phyloP scores from a whole-genome alignment of 192 early-diverging fungal species.

The Backusella australiensis region DNA sequence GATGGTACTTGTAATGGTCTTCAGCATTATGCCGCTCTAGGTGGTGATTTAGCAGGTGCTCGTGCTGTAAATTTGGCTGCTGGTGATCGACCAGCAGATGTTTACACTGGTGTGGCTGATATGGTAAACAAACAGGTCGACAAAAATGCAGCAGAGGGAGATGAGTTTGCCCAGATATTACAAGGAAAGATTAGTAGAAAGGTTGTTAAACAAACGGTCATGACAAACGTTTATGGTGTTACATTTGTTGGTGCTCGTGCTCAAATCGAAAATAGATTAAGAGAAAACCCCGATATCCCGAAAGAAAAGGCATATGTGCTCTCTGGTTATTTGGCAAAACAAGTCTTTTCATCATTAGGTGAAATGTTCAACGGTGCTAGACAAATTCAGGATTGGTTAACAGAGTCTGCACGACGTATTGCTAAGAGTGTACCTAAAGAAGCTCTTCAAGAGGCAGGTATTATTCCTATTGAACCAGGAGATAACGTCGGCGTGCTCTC shows the following conservation, averaged over 20 bases:
- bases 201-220: conserved; percentile 98
- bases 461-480: conserved; percentile 18
- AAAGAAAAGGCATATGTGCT: conserved; percentile 61
- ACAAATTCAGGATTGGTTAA: conserved; percentile 93
- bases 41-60: conserved; percentile 87
- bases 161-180: conserved; percentile 62
- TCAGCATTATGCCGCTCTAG: conserved; percentile 98
- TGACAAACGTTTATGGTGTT: conserved; percentile 99
- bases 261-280: conserved; percentile 84
- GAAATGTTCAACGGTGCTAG: conserved; percentile 90
- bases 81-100: conserved; percentile 84
- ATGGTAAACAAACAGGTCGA: conserved; percentile 69
- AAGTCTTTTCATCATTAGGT: conserved; percentile 83
- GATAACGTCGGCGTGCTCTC: not conserved
- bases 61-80: conserved; percentile 86
- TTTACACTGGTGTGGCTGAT: conserved; percentile 88
- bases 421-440: conserved; percentile 68
- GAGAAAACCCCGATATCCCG: conserved; percentile 72
- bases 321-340: conserved; percentile 72
- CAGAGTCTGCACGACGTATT: conserved; percentile 80
- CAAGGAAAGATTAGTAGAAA: conserved; percentile 78
- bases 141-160: conserved; percentile 60
- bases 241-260: conserved; percentile 90
- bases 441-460: conserved; percentile 38
- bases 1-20: conserved; percentile 98